phyloP scores from a whole-genome alignment of 2,329 filamentous ascomycete genomes.

The Hymenoscyphus occultus region DNA sequence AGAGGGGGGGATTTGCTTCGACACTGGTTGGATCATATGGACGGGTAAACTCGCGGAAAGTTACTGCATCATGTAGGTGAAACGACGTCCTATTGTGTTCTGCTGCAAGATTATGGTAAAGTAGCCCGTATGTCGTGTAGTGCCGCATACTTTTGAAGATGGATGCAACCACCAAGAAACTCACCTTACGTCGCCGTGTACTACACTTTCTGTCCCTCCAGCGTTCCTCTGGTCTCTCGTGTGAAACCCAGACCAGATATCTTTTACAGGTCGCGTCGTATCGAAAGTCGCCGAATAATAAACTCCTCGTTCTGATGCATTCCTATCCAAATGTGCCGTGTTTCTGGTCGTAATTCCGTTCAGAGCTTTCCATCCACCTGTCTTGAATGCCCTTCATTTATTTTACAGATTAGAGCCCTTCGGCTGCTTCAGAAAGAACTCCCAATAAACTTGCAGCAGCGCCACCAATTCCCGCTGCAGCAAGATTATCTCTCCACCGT shows the following conservation, averaged over 20 bases:
- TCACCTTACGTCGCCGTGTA: neutral
- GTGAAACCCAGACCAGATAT: neutral
- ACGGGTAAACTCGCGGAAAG: neutral
- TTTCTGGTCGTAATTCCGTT: neutral
- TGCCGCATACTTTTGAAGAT: neutral
- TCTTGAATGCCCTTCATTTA: conserved; percentile 5
- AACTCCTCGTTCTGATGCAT: neutral
- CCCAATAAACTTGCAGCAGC: conserved; percentile 57
- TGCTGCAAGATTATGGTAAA: neutral
- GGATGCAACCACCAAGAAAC: neutral
- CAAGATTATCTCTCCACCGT: conserved; percentile 51
- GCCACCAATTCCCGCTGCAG: conserved; percentile 50
- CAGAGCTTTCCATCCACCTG: neutral
- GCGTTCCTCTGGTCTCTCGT: neutral
- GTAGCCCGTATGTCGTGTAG: neutral
- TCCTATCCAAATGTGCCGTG: neutral
- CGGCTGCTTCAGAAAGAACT: conserved; percentile 56
- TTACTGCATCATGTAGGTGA: neutral
- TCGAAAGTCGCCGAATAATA: neutral
- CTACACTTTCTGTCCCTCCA: neutral
- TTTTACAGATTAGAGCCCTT: conserved; percentile 24
- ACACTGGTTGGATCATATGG: neutral
- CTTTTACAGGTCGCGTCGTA: neutral
- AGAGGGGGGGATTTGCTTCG: neutral
- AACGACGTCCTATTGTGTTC: neutral